Base-by-base conservation (phyloP, 768 basidiomycete genomes). In the Tylopilus felleus region DNA sequence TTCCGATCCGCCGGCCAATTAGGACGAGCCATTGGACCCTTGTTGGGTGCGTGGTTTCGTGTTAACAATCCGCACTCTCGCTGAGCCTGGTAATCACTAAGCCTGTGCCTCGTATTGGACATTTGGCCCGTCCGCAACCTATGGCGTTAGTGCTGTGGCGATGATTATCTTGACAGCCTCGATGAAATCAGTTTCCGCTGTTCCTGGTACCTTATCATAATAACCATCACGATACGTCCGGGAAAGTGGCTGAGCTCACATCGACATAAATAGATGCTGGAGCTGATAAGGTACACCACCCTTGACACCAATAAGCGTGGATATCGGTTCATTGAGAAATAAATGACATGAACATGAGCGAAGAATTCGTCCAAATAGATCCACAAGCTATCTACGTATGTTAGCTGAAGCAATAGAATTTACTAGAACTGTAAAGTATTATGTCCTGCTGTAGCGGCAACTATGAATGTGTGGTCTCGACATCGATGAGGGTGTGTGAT, bases 1-100 rank as follows among this genome's bases (percentile, higher is more conserved):
- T 97, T 96, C 73, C 82, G 95, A 49, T 94, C 91, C 8, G 83
- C 88, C n/a, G 96, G 96, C 19, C 96, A 98, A 68, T 80, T 98
- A 38, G 96, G 96, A 4, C 82, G 96, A 53, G 95, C 96, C 5
- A 75, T 97, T 35, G 96, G 96, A 0, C 96, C 96, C 5, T 69
- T 98, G 5, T 75, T 95, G n/a, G 93, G 93, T 84, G 71, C 47
- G 84, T 63, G 33, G 51, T 44, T 63, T 29, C 33, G 21, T 53
- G 29, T 14, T 39, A 21, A 45, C 27, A 19, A 14, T 29, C 1
- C 29, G 14, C 13, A 42, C 44, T 40, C 48, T 39, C 44, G 53
- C 53, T 66, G 48, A 64, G 10, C 51, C 60, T 31, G 42, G 19
- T 29, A 3, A 46, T 46, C 36, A 27, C 56, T 19, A 58, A 93